phyloP scores from a whole-genome alignment of 2,329 filamentous ascomycete genomes.

The Venturia asperata region DNA sequence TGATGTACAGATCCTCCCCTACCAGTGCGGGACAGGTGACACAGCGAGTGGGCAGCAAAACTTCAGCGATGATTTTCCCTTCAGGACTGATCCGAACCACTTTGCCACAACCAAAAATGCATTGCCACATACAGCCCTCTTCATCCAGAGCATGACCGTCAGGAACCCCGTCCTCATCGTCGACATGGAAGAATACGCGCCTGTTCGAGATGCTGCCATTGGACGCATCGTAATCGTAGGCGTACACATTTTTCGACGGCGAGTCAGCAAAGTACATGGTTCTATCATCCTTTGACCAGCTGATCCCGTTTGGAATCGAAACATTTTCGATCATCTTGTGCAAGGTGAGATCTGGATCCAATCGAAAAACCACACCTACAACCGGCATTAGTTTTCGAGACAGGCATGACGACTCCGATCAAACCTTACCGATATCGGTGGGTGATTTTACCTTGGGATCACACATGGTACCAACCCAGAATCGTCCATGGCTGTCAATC shows the following conservation, averaged over 20 bases:
- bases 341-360: conserved; percentile 55
- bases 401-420: not conserved
- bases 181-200: conserved; percentile 65
- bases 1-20: conserved; percentile 69
- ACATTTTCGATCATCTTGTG: conserved; percentile 55
- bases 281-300: conserved; percentile 66
- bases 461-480: conserved; percentile 84
- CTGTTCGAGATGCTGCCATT: conserved; percentile 61
- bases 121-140: conserved; percentile 82
- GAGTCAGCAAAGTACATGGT: conserved; percentile 82
- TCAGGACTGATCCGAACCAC: conserved; percentile 66
- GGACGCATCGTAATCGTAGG: conserved; percentile 63
- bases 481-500: conserved; percentile 70
- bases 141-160: conserved; percentile 81
- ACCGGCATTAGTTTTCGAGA: not conserved
- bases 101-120: conserved; percentile 69
- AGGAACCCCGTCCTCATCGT: conserved; percentile 56
- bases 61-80: conserved; percentile 65
- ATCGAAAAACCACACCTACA: conserved; percentile 64
- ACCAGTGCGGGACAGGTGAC: conserved; percentile 77
- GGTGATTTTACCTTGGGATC: conserved; percentile 59
- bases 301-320: conserved; percentile 77
- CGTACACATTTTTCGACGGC: conserved; percentile 60
- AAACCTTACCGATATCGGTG: conserved; percentile 32
- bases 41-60: conserved; percentile 69